Base-by-base conservation (phyloP, 1,284 basidiomycete genomes). In the Clitocybe nebularis region DNA sequence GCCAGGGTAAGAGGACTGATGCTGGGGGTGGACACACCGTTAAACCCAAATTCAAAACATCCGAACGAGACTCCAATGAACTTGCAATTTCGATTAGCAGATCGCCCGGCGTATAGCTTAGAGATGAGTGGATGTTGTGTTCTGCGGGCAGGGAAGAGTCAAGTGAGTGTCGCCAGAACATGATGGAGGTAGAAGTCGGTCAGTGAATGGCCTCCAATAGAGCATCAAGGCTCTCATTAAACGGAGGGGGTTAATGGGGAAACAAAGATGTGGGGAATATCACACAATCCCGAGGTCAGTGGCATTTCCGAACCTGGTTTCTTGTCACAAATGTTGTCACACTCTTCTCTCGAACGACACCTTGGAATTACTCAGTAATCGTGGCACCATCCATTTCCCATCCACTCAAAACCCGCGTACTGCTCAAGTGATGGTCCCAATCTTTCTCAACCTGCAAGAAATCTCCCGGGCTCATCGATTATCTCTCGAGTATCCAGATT, bases 21-120 rank as follows among this genome's bases (percentile, higher is more conserved):
- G 14, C 39, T 39, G 24, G 13, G 29, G 35, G 22, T 41, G 37
- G 47, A 63, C 80, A 60, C 51, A 76, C 83, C 46, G 77, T 73
- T 45, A 78, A 63, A 41, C 70, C 74, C 22, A 87, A 66, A 49
- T 71, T 76, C 24, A 82, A 63, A 16, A 81, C 44, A 56, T 86
- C 80, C 1, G 64, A 56, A 35, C 68, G 69, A 19, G 67, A 69
- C 25, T 74, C 63, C 32, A 85, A 61, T 52, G 71, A 71, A 16
- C 59, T 58, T 1, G 80, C 75, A 43, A 86, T 72, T 55, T 85
- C 81, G 29, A 84, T 69, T 28, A 86, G 66, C 33, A 87, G 57
- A 58, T 87, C 84, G 24, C 69, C 70, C 0, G 82, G 82, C 11
- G 57, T 49, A 19, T 57, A 45, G 3, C 41, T 46, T 7, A 67